Evolutionary conservation across 23 red algal genomes (phyloP), one percentile per base, ranked within the genome.

Genomic region (Cyanidioschyzon merolae): DNA sequence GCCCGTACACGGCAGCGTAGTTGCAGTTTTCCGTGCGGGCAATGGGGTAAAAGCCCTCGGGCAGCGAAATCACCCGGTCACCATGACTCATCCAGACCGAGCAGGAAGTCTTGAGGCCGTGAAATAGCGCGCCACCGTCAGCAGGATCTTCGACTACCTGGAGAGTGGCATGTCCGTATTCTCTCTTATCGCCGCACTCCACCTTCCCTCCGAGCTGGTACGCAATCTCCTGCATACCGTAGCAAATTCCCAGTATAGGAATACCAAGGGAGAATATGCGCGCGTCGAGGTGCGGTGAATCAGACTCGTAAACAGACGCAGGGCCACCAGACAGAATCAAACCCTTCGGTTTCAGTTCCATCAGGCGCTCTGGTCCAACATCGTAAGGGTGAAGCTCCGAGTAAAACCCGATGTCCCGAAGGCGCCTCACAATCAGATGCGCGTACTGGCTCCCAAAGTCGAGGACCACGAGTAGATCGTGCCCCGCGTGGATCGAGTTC

Each of bases 391-490:
- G 83, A 18, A 96, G 85, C 68, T 89, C 89, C n/a, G 86, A 90
- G 68, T 85, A 90, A 31, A 96, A 80, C 68, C 76, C 41, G 29
- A 32, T 75, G 37, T 96, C 92, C 34, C 92, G 87, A 39, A 96
- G 85, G 45, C 92, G 79, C 30, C 92, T 77, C 40, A 87, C 92
- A 67, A 96, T 96, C 37, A 90, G 80, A 63, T 96, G 92, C 0
- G 87, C 83, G 67, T 96, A 96, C 82, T 96, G 92, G 27, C 87
- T 90, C 16, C 92, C 92, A 88, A 96, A 96, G 75, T 96, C 92
- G 2, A 96, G 75, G 38, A 96, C 80, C 2, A 90, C 59, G 54
- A 96, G 40, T 27, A 86, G 82, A 79, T 91, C 87, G 74, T 96
- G 92, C 26, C 41, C 24, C 3, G 12, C 24, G 36, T 58, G 75